A percentile compares a stretch with the other conserved stretches of the same genome.
phyloP scores from a whole-genome alignment of 1,284 basidiomycete species.

The Rhodotorula sp. region DNA sequence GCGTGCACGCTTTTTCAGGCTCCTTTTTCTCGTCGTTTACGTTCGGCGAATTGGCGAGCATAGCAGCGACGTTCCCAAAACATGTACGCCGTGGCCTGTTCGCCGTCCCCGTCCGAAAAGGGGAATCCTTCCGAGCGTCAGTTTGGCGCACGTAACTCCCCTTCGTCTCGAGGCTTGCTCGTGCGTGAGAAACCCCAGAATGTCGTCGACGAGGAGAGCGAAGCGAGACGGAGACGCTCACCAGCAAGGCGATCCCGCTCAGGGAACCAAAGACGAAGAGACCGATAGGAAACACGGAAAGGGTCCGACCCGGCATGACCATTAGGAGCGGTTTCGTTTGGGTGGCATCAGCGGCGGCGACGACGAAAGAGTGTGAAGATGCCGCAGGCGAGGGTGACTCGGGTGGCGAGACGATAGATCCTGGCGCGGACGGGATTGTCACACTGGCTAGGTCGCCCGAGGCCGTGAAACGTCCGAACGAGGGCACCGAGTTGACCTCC shows the following conservation, averaged over 20 bases:
- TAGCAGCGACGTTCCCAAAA: constrained; percentile 31
- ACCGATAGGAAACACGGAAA: constrained; percentile 25
- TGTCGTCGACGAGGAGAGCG: neutral
- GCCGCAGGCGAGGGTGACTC: neutral
- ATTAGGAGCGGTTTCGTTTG: neutral
- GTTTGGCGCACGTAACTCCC: no score
- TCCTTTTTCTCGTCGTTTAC: neutral
- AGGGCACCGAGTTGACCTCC: no score
- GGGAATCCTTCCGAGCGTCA: no score
- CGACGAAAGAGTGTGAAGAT: neutral
- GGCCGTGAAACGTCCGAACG: no score
- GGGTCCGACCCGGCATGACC: constrained; percentile 12
- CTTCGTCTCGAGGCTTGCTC: no score
- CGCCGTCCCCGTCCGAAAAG: no score
- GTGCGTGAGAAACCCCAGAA: no score
- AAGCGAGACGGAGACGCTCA: neutral
- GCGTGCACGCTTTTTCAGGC: no score
- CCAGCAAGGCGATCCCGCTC: constrained; percentile 1
- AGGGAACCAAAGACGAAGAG: constrained; percentile 13
- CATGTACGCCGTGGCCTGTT: constrained; percentile 29
- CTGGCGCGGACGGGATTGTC: no score
- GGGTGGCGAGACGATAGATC: no score
- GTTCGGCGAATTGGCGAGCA: constrained; percentile 18
- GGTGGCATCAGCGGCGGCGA: neutral
- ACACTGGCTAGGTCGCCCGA: no score